Conservation (phyloP, 331 rosid genomes). For the Spiraea crenata region DNA sequence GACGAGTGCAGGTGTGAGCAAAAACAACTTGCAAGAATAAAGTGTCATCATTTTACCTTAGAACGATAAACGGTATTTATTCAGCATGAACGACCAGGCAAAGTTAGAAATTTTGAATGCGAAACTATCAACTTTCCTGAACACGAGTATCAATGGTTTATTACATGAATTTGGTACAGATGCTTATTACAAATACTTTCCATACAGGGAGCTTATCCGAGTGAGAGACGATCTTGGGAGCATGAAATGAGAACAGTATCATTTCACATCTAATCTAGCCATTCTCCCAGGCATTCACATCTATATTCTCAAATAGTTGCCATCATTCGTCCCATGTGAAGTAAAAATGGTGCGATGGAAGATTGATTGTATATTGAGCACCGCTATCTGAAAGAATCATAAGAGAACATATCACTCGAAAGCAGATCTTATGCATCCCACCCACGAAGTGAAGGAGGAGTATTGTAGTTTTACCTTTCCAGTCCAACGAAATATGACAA, state of each 20-base stretch:
- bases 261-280: slow-evolving; percentile 5
- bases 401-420: neutral
- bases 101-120: no score
- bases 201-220: neutral
- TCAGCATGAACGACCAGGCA: no score
- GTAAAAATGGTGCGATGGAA: neutral
- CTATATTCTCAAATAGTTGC: neutral
- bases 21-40: no score
- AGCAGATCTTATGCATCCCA: neutral
- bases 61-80: no score
- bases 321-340: neutral
- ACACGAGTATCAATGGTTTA: no score
- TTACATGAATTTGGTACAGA: neutral
- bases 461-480: neutral
- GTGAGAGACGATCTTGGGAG: neutral
- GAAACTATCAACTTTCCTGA: no score
- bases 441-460: neutral
- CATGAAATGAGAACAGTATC: neutral
- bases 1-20: no score
- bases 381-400: neutral
- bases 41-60: no score
- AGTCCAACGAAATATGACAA: neutral
- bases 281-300: neutral
- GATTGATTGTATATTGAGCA: neutral
- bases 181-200: neutral